phyloP scores from a whole-genome alignment of 2,329 filamentous ascomycete genomes.

The Alternaria infectoria region DNA sequence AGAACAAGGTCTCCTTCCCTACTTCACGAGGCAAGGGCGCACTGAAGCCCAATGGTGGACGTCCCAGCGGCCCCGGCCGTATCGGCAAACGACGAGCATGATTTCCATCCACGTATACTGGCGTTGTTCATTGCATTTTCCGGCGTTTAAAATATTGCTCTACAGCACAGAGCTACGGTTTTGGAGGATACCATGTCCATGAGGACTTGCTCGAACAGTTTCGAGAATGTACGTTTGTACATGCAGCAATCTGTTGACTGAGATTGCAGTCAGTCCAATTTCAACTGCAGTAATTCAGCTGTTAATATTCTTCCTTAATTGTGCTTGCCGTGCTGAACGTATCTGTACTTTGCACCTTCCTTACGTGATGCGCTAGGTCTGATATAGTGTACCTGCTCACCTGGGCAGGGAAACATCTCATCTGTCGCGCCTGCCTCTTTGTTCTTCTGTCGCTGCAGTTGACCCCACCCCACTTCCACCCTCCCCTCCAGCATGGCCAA shows the following conservation, averaged over 20 bases:
- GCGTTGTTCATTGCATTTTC: conserved; percentile 33
- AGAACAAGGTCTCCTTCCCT: conserved; percentile 50
- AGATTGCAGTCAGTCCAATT: background rate
- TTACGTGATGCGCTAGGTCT: background rate
- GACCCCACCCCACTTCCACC: background rate
- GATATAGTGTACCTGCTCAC: background rate
- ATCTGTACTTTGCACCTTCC: background rate
- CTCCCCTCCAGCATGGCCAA: too few species aligned
- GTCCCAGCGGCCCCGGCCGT: conserved; percentile 26
- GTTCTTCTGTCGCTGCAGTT: background rate
- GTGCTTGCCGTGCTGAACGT: background rate
- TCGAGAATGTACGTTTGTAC: background rate
- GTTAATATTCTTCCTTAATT: background rate
- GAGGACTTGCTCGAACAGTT: background rate
- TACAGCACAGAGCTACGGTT: conserved; percentile 15
- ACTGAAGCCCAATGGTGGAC: conserved; percentile 36
- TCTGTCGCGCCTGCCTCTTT: background rate
- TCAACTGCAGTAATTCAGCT: background rate
- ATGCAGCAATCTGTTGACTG: background rate
- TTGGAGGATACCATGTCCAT: conserved; percentile 38
- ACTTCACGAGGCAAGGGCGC: conserved; percentile 41
- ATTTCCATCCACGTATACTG: conserved; percentile 18
- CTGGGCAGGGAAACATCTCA: background rate
- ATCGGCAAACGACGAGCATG: conserved; percentile 36
- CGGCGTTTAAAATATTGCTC: conserved; percentile 29